Evolutionary conservation across 768 basidiomycete genomes (phyloP).

Genomic region (Udeniomyces megalosporus): DNA sequence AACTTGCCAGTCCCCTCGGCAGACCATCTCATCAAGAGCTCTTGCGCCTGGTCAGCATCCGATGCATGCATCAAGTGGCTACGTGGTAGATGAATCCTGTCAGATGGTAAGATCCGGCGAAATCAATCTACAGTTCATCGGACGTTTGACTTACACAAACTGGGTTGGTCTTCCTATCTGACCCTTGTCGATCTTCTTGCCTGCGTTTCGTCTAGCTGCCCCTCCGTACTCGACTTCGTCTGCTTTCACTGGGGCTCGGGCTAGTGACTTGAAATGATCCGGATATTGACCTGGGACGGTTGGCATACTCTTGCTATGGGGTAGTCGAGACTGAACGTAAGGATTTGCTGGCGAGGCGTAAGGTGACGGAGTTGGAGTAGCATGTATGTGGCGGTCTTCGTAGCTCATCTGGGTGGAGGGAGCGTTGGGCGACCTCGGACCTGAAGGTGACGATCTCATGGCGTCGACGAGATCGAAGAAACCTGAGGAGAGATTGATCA

Average conservation of each 20-base stretch:
- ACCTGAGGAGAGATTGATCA: background rate
- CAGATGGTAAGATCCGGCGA: too few relatives aligned
- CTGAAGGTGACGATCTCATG: background rate
- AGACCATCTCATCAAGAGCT: constrained; percentile 71
- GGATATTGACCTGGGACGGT: background rate
- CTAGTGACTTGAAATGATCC: background rate
- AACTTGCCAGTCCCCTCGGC: constrained; percentile 50
- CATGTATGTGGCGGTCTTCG: constrained; percentile 3
- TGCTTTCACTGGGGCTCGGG: background rate
- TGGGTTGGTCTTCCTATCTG: constrained; percentile 72
- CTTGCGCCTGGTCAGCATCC: constrained; percentile 74
- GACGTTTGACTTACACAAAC: constrained; percentile 77
- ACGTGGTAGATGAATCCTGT: too few relatives aligned
- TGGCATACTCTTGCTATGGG: background rate
- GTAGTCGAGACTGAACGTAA: constrained; percentile 14
- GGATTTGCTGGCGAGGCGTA: constrained; percentile 25
- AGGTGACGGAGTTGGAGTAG: background rate
- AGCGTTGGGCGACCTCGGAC: background rate
- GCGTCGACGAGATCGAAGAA: constrained; percentile 11
- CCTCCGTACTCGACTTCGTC: background rate
- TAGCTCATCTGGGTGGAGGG: constrained; percentile 19
- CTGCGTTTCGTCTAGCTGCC: constrained; percentile 16
- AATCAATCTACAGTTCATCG: too few relatives aligned
- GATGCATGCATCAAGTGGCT: constrained; percentile 85
- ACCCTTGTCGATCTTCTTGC: constrained; percentile 59